Evolutionary conservation across 2,329 filamentous ascomycete species (phyloP).

Genomic region (Sclerotinia glacialis): DNA sequence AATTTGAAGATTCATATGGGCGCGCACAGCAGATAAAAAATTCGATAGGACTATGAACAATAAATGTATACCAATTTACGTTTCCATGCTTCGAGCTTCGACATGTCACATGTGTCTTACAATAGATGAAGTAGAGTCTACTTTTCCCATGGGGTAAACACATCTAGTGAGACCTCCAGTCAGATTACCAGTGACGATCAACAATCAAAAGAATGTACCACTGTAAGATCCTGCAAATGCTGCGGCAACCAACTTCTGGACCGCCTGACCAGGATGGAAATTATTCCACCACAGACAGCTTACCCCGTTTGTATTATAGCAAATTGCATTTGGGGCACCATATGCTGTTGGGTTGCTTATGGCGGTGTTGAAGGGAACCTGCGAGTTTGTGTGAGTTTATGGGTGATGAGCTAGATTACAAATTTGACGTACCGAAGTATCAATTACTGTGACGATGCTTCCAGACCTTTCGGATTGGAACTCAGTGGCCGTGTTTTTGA

Average conservation of each 20-base stretch:
- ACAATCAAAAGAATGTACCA: slow-evolving; percentile 11
- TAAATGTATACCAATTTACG: not conserved
- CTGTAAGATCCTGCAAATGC: slow-evolving; percentile 1
- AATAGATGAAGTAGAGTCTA: not conserved
- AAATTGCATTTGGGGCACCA: slow-evolving; percentile 18
- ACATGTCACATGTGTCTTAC: not conserved
- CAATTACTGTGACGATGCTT: slow-evolving; percentile 14
- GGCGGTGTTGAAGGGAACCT: slow-evolving; percentile 15
- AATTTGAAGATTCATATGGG: not conserved
- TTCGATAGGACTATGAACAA: not conserved
- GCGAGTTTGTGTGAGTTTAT: not conserved
- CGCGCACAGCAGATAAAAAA: not conserved
- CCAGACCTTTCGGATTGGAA: slow-evolving; percentile 18
- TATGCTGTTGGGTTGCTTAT: slow-evolving; percentile 23
- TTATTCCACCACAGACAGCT: slow-evolving; percentile 26
- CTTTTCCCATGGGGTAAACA: not conserved
- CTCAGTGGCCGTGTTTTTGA: not conserved
- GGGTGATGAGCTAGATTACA: too few species aligned
- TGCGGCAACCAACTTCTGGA: slow-evolving; percentile 24
- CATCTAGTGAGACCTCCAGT: not conserved
- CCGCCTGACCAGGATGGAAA: slow-evolving; percentile 24
- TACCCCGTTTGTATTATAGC: slow-evolving; percentile 21
- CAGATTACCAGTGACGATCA: not conserved
- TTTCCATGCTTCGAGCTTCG: not conserved
- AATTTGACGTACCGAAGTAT: slow-evolving; percentile 9